A percentile compares a stretch with the other conserved stretches of the same genome.
Evolutionary conservation across 1,284 basidiomycete species (phyloP).

Genomic region (Boletus sp.): DNA sequence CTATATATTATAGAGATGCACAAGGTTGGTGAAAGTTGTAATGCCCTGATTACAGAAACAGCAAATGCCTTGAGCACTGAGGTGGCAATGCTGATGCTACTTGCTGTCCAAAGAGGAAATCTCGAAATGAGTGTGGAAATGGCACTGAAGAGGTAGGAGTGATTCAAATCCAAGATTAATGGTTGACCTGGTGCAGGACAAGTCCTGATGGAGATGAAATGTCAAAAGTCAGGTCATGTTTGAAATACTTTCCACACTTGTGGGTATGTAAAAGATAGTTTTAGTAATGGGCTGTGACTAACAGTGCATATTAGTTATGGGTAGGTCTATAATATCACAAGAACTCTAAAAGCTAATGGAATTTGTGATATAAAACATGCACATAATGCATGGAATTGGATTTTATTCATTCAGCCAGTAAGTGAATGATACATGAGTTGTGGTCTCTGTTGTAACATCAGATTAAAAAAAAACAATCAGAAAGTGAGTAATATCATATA

Average conservation of each 20-base stretch:
- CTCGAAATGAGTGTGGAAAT: background rate
- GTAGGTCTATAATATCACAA: background rate
- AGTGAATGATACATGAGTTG: too few relatives aligned
- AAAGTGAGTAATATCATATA: too few relatives aligned
- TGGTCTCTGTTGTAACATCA: too few relatives aligned
- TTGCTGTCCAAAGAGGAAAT: background rate
- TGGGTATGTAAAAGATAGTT: background rate
- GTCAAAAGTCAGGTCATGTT: background rate
- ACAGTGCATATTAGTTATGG: background rate
- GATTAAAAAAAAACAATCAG: too few relatives aligned
- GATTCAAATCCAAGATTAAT: accelerated
- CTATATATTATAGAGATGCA: background rate
- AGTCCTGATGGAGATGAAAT: background rate
- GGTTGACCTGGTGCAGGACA: background rate
- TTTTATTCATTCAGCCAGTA: too few relatives aligned
- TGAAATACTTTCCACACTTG: background rate
- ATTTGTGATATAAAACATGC: too few relatives aligned
- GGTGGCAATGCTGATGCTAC: background rate
- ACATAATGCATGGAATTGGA: too few relatives aligned
- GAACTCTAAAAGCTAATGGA: background rate
- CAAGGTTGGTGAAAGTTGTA: background rate
- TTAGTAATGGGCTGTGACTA: background rate
- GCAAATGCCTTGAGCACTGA: background rate
- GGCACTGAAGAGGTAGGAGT: background rate
- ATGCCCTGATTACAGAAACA: background rate